Evolutionary conservation across 176 grass and related monocot genomes (phyloP).

Genomic region (Oropetium thomaeum): DNA sequence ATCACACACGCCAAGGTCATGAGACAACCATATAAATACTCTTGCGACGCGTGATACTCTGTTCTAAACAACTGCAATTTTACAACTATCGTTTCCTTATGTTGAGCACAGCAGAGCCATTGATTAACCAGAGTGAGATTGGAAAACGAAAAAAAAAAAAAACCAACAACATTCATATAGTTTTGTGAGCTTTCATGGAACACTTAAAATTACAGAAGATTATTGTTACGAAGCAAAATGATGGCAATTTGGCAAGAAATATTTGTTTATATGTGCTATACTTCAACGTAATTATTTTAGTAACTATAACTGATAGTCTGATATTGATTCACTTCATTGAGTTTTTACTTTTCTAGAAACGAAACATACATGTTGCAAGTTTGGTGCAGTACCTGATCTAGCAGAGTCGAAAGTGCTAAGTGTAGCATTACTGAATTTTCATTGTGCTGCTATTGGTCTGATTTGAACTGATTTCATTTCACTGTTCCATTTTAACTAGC

Average conservation of each 20-base stretch:
- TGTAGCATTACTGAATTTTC: neutral
- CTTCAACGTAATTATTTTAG: neutral
- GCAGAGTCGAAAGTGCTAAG: neutral
- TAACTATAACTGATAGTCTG: neutral
- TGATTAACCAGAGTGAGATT: too few relatives aligned
- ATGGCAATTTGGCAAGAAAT: neutral
- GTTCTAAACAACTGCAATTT: too few relatives aligned
- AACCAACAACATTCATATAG: too few relatives aligned
- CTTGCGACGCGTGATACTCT: too few relatives aligned
- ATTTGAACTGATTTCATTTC: neutral
- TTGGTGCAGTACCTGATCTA: neutral
- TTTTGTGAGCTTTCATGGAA: too few relatives aligned
- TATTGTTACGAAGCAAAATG: neutral
- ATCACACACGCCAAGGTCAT: too few relatives aligned
- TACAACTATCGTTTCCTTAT: too few relatives aligned
- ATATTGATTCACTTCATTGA: neutral
- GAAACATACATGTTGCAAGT: neutral
- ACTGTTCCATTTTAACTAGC: neutral
- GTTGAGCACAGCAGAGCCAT: too few relatives aligned
- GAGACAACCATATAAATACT: too few relatives aligned
- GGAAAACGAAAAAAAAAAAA: too few relatives aligned
- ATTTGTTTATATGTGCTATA: neutral
- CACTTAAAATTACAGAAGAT: neutral
- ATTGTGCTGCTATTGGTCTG: neutral
- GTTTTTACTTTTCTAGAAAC: neutral